Percentiles rank a stretch among this genome's conserved stretches.
Evolutionary conservation across 164 flowering plant genomes (phyloP).

Genomic region (Dillenia suffruticosa): DNA sequence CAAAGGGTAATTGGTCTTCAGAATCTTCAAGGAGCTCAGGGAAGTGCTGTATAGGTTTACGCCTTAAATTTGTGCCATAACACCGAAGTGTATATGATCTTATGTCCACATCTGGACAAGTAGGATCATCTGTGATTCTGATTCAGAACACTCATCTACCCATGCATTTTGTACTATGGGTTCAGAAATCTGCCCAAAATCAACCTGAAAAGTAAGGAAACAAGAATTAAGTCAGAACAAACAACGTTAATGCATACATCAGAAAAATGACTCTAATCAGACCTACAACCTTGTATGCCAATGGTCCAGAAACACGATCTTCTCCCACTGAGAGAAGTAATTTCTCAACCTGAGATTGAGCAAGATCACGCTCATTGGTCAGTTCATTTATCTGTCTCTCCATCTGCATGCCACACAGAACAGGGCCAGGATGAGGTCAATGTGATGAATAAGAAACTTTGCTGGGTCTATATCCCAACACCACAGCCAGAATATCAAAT

Average conservation of each 20-base stretch:
- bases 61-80: conserved; percentile 12
- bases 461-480: too few species aligned
- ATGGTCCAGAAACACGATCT: conserved; percentile 10
- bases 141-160: conserved; percentile 29
- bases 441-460: too few species aligned
- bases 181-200: conserved; percentile 12
- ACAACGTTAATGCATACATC: not conserved
- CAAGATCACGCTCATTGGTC: conserved; percentile 45
- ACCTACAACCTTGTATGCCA: not conserved
- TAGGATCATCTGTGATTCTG: conserved; percentile 34
- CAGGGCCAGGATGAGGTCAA: too few species aligned
- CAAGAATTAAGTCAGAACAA: not conserved
- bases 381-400: conserved; percentile 48
- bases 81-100: conserved; percentile 15
- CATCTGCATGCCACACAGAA: conserved; percentile 31
- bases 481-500: too few species aligned
- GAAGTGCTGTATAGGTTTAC: conserved; percentile 8
- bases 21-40: conserved; percentile 23
- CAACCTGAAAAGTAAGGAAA: conserved; percentile 21
- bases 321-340: conserved; percentile 26
- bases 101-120: conserved; percentile 20
- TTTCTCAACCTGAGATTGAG: conserved; percentile 39
- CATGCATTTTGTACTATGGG: conserved; percentile 18
- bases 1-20: conserved; percentile 38
- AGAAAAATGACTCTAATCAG: not conserved